A percentile compares a stretch with the other conserved stretches of the same genome.
Conservation (phyloP, 2,329 filamentous ascomycete genomes). For the Metarhizium guizhouense region DNA sequence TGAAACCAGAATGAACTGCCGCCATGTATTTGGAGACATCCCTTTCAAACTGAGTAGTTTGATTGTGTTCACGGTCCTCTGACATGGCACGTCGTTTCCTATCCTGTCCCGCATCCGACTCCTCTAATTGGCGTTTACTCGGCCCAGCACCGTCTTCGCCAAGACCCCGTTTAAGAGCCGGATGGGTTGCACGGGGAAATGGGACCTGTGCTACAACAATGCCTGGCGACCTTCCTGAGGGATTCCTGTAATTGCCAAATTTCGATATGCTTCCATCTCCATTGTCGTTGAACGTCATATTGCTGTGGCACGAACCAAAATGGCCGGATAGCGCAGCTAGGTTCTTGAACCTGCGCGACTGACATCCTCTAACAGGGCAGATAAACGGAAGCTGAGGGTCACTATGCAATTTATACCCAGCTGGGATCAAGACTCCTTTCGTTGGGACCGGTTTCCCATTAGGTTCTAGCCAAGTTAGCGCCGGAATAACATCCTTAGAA, state of each 20-base stretch:
- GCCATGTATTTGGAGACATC: background rate
- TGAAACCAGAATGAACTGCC: background rate
- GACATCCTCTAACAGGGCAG: conserved; percentile 30
- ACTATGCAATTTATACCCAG: conserved; percentile 18
- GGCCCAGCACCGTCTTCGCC: background rate
- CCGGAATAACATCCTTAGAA: background rate
- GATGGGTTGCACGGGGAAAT: conserved; percentile 10
- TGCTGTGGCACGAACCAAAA: conserved; percentile 16
- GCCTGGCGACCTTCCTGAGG: conserved; percentile 13
- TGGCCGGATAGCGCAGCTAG: conserved; percentile 17
- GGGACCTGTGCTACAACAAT: conserved; percentile 20
- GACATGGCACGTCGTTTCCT: background rate
- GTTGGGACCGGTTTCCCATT: background rate
- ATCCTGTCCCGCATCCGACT: background rate
- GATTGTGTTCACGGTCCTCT: background rate
- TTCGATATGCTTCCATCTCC: conserved; percentile 29
- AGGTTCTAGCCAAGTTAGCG: background rate
- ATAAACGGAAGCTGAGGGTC: conserved; percentile 17
- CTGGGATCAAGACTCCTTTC: conserved; percentile 24
- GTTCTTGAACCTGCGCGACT: conserved; percentile 15
- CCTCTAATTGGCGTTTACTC: background rate
- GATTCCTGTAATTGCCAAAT: conserved; percentile 17
- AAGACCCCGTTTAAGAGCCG: background rate
- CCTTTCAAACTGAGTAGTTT: no score
- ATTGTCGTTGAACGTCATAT: conserved; percentile 29